phyloP scores from a whole-genome alignment of 2,329 filamentous ascomycete genomes.

The Boeremia exigua region DNA sequence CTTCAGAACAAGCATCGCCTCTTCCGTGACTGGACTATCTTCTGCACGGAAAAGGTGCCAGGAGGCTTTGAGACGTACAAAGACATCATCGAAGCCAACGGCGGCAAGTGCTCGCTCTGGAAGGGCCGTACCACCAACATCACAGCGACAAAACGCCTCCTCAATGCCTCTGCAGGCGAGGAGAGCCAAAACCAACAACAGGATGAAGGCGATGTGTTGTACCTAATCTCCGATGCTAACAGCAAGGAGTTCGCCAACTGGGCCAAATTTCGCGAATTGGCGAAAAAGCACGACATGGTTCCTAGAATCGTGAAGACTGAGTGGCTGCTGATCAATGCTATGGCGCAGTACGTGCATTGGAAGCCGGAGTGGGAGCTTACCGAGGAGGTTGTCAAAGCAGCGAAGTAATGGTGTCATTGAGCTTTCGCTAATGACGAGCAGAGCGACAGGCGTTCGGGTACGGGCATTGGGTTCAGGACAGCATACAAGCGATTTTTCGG shows the following conservation, averaged over 20 bases:
- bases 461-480: slow-evolving; percentile 17
- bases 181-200: slow-evolving; percentile 68
- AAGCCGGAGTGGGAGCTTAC: slow-evolving; percentile 42
- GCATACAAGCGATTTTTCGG: slow-evolving; percentile 21
- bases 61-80: slow-evolving; percentile 86
- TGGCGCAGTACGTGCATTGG: slow-evolving; percentile 76
- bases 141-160: slow-evolving; percentile 52
- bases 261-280: slow-evolving; percentile 81
- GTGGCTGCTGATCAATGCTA: slow-evolving; percentile 88
- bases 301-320: slow-evolving; percentile 83
- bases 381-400: slow-evolving; percentile 39
- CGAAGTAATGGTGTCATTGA: slow-evolving; percentile 19
- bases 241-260: slow-evolving; percentile 76
- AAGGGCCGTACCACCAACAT: slow-evolving; percentile 74
- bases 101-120: slow-evolving; percentile 81
- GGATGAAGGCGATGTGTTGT: slow-evolving; percentile 63
- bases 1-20: slow-evolving; percentile 78
- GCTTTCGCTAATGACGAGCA: slow-evolving; percentile 14
- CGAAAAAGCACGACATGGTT: slow-evolving; percentile 76
- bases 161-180: slow-evolving; percentile 33
- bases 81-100: slow-evolving; percentile 85
- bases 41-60: slow-evolving; percentile 79
- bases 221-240: slow-evolving; percentile 74
- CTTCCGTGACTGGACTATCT: slow-evolving; percentile 77
- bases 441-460: slow-evolving; percentile 28